phyloP scores from a whole-genome alignment of 306 rosid species.

The Psophocarpus tetragonolobus region DNA sequence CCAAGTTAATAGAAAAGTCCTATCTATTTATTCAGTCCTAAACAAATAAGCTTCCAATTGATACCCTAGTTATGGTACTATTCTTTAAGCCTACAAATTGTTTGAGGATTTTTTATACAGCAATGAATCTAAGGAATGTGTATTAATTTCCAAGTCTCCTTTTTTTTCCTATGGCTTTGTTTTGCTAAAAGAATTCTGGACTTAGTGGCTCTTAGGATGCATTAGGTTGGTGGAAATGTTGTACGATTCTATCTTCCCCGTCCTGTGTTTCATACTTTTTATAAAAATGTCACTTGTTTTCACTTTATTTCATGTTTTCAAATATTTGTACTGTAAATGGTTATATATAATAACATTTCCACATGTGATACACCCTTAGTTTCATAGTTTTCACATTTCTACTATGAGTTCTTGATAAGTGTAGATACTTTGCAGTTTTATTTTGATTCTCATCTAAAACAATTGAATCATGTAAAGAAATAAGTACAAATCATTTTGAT shows the following conservation, averaged over 20 bases:
- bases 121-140: background rate
- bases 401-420: background rate
- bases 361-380: background rate
- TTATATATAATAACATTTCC: background rate
- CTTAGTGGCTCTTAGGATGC: background rate
- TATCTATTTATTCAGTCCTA: background rate
- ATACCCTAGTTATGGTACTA: background rate
- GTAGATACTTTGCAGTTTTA: background rate
- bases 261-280: too few relatives aligned
- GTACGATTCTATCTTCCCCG: background rate
- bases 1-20: background rate
- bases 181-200: background rate
- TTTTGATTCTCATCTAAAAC: slow-evolving; percentile 24
- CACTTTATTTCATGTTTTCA: background rate
- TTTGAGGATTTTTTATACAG: background rate
- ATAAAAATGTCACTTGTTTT: background rate
- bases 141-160: background rate
- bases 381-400: background rate
- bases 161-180: background rate
- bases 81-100: background rate
- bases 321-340: background rate
- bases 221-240: background rate
- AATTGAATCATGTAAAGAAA: background rate
- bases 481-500: background rate
- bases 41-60: background rate